Evolutionary conservation across 2,329 filamentous ascomycete species (phyloP), one percentile per base, ranked within the genome.

Genomic region (Ramularia endophylla): DNA sequence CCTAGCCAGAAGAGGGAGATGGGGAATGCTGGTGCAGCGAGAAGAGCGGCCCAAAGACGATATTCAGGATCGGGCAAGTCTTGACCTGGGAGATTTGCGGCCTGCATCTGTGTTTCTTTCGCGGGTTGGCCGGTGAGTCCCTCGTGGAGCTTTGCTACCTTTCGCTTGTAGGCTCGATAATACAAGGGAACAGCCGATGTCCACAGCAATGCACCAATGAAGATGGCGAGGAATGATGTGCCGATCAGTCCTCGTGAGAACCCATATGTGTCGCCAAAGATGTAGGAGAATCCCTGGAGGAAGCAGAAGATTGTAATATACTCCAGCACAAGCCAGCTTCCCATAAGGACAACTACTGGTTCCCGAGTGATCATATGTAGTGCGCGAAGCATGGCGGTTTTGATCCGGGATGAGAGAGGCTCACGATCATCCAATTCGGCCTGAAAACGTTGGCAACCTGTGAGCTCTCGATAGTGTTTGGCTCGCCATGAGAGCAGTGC

Each of bases 291-390:
- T 1, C 74, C 73, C 2, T 71, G 66, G 4, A 77, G 64, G 38
- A 77, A 72, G 0, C 72, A 71, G 53, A 76, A 78, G 0, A 77
- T 58, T 0, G 75, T 63, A 15, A 74, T 70, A 47, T 78, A 78
- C 2, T 74, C 53, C 0, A 75, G 62, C 0, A 69, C 65, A 18
- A 77, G 63, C 45, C 77, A 78, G 0, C 74, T 35, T 0, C 67
- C 66, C 44, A 76, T 62, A 6, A 71, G 58, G 8, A 71, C 53
- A 25, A 73, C 63, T 41, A 73, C 67, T 0, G 68, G 68, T 41
- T 69, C 67, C 8, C 47, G 45, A 13, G 45, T 48, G 25, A 53
- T 45, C 52, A 56, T 53, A 8, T 46, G 44, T n/a, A 53, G 40
- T 2, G 52, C 47, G 28, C 52, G 36, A 12, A 44, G 38, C 3